A percentile compares a stretch with the other conserved stretches of the same genome.
These are phyloP conservation scores for Haplosporangium sp. DNA, from an alignment of 371 early-diverging fungal genomes.

Conservation along the genomic window DNA sequence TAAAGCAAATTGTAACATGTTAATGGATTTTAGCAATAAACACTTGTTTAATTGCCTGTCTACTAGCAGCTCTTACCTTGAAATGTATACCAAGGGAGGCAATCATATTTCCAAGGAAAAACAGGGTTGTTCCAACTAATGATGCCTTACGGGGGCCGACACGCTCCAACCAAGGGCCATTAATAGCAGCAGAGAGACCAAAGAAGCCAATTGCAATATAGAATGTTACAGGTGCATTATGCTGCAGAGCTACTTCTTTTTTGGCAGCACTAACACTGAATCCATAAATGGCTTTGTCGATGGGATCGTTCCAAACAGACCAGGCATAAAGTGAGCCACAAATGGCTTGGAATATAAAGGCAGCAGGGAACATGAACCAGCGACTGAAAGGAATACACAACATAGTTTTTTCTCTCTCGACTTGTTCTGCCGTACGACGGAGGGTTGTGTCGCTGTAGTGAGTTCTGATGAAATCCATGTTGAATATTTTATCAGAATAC, in stretches of 20 bases:
- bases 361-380: conserved; percentile 70
- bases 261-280: conserved; percentile 3
- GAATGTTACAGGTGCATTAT: conserved; percentile 67
- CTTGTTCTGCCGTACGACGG: conserved; percentile 28
- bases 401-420: conserved; percentile 49
- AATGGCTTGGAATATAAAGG: conserved; percentile 73
- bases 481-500: neutral
- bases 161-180: conserved; percentile 78
- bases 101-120: conserved; percentile 70
- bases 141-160: conserved; percentile 68
- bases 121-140: conserved; percentile 64
- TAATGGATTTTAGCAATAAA: too few relatives aligned
- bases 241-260: conserved; percentile 14
- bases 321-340: conserved; percentile 79
- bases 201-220: conserved; percentile 75
- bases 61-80: conserved; percentile 51
- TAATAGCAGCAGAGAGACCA: conserved; percentile 73
- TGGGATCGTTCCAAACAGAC: conserved; percentile 72
- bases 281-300: conserved; percentile 64
- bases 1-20: neutral
- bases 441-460: conserved; percentile 39
- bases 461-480: conserved; percentile 14
- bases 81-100: conserved; percentile 67
- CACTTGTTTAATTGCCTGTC: too few relatives aligned
- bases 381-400: conserved; percentile 61